Evolutionary conservation across 176 grass and related monocot species (phyloP), one percentile per base, ranked within the genome.

Genomic region (Ampelocalamus luodianensis): DNA sequence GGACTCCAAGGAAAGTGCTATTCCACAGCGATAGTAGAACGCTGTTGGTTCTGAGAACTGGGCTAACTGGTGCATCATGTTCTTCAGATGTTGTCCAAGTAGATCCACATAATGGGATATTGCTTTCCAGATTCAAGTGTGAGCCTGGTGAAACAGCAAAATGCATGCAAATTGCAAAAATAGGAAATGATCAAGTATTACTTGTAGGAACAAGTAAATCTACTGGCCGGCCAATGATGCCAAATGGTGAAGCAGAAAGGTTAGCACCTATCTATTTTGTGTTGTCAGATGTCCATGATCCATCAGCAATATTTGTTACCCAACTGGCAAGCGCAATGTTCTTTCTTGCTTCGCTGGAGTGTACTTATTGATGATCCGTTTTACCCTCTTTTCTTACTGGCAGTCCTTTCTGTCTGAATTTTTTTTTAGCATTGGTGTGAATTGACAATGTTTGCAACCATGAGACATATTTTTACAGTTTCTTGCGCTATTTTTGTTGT

Each of bases 201-300:
- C 79, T 96, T 88, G 91, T 96, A 72, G 96, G 96, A 43, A 99
- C 96, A 62, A 94, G 75, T 87, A 92, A 91, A 67, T 99, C 96
- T 83, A 18, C 81, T 78, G 87, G 86, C 48, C 81, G 83, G 10
- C 86, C 88, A 68, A 95, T 99, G 71, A 95, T 99, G 96, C 71
- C 91, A 26, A 99, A 90, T 86, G 96, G 96, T 86, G 96, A 99
- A 93, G 89, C 96, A 80, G 93, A 98, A 92, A 94, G 91, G 93
- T 95, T 71, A 17, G 27, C 8, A 78, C 66, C 42, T 87, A 67
- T 75, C 45, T 72, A 16, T 74, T 83, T 42, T 45, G 11, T 88
- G 51, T 61, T 86, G 42, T 68, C 45, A 82, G 4, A 78, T 74
- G 23, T 59, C 29, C 42, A 67, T 44, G 14, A 10, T 72, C 59